Evolutionary conservation across 805 yeast species (phyloP).

Genomic region (Pichia nakasei): DNA sequence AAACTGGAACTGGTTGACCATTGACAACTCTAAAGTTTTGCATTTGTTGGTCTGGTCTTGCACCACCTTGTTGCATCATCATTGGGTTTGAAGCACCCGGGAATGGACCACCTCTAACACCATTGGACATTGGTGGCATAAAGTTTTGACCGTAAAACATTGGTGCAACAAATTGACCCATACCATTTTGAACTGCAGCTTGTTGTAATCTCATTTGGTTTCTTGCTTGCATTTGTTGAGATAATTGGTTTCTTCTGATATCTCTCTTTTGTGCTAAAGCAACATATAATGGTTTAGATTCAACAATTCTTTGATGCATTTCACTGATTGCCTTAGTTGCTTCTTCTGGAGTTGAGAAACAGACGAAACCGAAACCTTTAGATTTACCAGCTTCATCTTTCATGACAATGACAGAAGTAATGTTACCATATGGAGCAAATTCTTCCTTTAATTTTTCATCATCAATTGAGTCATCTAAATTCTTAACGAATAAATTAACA

Average conservation of each 20-base stretch:
- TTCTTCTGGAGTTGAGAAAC: constrained; percentile 97
- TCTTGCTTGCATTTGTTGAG: constrained; percentile 97
- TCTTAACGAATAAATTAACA: constrained; percentile 92
- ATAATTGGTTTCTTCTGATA: constrained; percentile 92
- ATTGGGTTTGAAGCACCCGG: constrained; percentile 67
- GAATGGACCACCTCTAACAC: constrained; percentile 71
- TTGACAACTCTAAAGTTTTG: constrained; percentile 58
- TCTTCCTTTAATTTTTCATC: constrained; percentile 89
- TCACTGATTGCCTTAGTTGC: constrained; percentile 97
- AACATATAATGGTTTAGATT: constrained; percentile 94
- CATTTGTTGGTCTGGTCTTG: constrained; percentile 52
- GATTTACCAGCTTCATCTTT: constrained; percentile 90
- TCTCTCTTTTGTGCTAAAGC: constrained; percentile 99
- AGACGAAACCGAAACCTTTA: constrained; percentile 97
- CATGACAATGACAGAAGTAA: constrained; percentile 96
- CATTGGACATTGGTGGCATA: constrained; percentile 40
- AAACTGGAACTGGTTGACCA: constrained; percentile 76
- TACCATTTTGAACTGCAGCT: constrained; percentile 80
- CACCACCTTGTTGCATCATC: constrained; percentile 57
- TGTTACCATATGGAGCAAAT: constrained; percentile 87
- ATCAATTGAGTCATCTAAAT: constrained; percentile 87
- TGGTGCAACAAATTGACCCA: constrained; percentile 82
- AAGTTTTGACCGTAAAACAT: constrained; percentile 81
- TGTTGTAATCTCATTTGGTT: constrained; percentile 98
- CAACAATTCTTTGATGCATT: constrained; percentile 95